Evolutionary conservation across 1,284 basidiomycete genomes (phyloP).

Genomic region (Veloboletus limbatus): DNA sequence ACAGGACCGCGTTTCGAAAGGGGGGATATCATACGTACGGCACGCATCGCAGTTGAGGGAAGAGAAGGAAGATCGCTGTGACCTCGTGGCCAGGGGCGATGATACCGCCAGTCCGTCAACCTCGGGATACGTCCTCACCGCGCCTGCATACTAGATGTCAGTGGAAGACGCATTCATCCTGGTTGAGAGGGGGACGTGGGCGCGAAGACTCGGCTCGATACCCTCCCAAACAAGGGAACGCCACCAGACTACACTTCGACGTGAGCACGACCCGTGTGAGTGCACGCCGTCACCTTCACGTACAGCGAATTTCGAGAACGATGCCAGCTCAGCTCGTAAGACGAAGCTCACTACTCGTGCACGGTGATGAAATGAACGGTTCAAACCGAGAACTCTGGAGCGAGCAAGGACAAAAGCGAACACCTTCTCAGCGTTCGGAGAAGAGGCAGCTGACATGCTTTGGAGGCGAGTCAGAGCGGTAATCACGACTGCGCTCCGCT

Average conservation of each 20-base stretch:
- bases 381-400: constrained; percentile 22
- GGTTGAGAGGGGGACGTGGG: neutral
- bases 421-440: constrained; percentile 10
- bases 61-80: neutral
- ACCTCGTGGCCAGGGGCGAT: constrained; percentile 4
- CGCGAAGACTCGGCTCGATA: neutral
- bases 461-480: constrained; percentile 24
- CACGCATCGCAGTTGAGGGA: constrained; percentile 4
- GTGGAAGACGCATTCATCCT: neutral
- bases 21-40: constrained; percentile 1
- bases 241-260: neutral
- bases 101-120: constrained; percentile 13
- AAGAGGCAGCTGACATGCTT: constrained; percentile 23
- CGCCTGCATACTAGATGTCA: neutral
- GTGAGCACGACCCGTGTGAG: constrained; percentile 12
- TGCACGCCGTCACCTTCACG: constrained; percentile 3
- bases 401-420: constrained; percentile 3
- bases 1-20: constrained; percentile 5
- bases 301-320: constrained; percentile 15
- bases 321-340: constrained; percentile 13
- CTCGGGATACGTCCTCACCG: neutral
- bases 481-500: constrained; percentile 25
- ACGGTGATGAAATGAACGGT: constrained; percentile 26
- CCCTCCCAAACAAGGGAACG: neutral
- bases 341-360: constrained; percentile 7